Evolutionary conservation across 805 yeast species (phyloP), one percentile per base, ranked within the genome.

Genomic region (Myxozyma nipponensis): DNA sequence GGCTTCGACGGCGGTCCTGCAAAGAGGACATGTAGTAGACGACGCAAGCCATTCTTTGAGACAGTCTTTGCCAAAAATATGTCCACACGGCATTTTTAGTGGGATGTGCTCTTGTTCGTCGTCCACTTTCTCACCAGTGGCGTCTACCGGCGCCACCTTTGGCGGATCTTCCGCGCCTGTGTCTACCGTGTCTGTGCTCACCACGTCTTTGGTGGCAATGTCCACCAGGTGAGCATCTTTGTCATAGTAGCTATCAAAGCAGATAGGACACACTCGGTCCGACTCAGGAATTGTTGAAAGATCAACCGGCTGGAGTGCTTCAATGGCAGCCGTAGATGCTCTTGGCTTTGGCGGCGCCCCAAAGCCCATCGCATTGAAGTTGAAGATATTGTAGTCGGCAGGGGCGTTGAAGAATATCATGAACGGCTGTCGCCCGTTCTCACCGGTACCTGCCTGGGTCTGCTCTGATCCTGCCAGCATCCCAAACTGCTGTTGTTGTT

Each of bases 31-130:
- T 1, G 87, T 79, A 26, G 79, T 76, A 60, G 84, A 82, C 22
- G 77, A 70, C 53, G 76, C 77, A 44, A 91, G 77, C 98, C 98
- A 91, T 60, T 84, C 86, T 50, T 74, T 77, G 22, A 89, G 71
- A 70, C 98, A 91, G n/a, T 79, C 77, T 54, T 82, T 76, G 4
- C 98, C 98, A 72, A 93, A 91, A 0, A 81, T 64, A 63, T 91
- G 98, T 6, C 81, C 81, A 66, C 98, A 91, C 0, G 95, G 93
- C 77, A 91, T 73, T 50, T 76, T 71, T 1, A 85, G 73, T 0
- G 96, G 84, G 3, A 75, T 66, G 65, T 93, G 97, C 4, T 64
- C 62, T 18, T 59, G 60, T 4, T 50, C 47, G 38, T 42, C 22
- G 42, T 35, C 25, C 24, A 26, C 37, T n/a, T 7, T 5, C 42